phyloP scores from a whole-genome alignment of 1,139 yeast genomes.

The Nakaseomyces bracarensis region DNA sequence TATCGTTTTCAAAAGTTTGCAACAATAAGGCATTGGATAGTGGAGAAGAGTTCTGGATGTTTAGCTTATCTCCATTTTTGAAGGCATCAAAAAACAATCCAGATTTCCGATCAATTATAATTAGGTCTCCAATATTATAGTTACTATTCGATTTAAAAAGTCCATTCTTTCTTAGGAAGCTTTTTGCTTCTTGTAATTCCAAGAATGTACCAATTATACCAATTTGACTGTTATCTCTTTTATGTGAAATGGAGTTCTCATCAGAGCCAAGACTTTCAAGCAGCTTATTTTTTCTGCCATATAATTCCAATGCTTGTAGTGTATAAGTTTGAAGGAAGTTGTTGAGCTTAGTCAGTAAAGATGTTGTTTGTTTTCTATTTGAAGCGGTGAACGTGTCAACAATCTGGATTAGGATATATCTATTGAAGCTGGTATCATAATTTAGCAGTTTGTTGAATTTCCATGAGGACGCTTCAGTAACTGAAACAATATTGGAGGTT shows the following conservation, averaged over 20 bases:
- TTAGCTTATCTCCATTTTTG: constrained; percentile 27
- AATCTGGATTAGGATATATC: background rate
- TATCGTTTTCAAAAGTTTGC: constrained; percentile 10
- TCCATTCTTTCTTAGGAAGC: constrained; percentile 25
- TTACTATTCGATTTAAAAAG: constrained; percentile 38
- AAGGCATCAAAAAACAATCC: constrained; percentile 30
- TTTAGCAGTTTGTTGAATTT: constrained; percentile 3
- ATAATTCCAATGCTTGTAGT: background rate
- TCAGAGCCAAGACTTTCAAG: background rate
- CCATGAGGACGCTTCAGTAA: constrained; percentile 2
- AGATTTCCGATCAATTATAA: constrained; percentile 32
- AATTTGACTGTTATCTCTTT: background rate
- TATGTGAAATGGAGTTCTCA: background rate
- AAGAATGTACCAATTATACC: constrained; percentile 5
- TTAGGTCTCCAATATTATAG: constrained; percentile 39
- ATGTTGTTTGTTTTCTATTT: background rate
- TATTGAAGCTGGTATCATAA: background rate
- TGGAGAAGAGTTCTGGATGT: constrained; percentile 5
- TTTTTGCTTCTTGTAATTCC: background rate
- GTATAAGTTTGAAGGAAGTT: background rate
- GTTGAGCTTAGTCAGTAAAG: too few species aligned
- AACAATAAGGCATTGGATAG: constrained; percentile 9
- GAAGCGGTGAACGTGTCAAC: background rate
- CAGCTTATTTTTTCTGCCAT: background rate
- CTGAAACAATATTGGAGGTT: background rate